phyloP scores from a whole-genome alignment of 2,329 filamentous ascomycete species.

The Thielaviopsis punctulata region DNA sequence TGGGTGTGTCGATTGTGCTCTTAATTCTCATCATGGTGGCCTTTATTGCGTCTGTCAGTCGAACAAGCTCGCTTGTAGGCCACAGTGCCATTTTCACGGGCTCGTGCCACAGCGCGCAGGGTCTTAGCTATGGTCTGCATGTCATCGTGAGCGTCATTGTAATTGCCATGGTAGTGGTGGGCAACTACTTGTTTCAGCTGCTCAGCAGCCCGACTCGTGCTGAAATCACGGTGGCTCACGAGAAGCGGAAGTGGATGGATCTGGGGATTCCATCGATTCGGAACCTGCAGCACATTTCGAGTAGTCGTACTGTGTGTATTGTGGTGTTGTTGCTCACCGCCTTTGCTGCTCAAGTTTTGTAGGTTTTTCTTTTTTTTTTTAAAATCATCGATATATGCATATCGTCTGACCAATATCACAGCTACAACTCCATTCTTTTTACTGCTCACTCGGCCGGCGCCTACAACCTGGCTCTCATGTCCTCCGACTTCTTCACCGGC shows the following conservation, averaged over 20 bases:
- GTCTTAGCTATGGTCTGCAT: conserved; percentile 26
- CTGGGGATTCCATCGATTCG: conserved; percentile 35
- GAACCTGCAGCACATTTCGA: conserved; percentile 28
- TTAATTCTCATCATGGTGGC: conserved; percentile 19
- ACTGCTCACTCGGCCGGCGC: conserved; percentile 22
- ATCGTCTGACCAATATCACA: conserved; percentile 13
- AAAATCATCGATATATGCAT: neutral
- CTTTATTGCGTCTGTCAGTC: conserved; percentile 23
- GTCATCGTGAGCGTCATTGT: conserved; percentile 27
- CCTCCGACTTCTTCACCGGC: conserved; percentile 21
- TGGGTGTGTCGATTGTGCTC: conserved; percentile 1
- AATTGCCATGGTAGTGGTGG: conserved; percentile 28
- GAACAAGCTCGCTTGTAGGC: conserved; percentile 20
- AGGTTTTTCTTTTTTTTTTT: conserved; percentile 13
- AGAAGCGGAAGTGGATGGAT: conserved; percentile 30
- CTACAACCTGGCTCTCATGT: conserved; percentile 21
- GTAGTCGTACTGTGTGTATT: conserved; percentile 23
- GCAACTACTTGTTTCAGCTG: conserved; percentile 37
- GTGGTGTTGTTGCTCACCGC: conserved; percentile 25
- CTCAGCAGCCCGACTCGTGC: conserved; percentile 34
- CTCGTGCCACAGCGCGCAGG: conserved; percentile 21
- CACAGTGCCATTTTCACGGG: conserved; percentile 24
- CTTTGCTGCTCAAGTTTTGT: conserved; percentile 33
- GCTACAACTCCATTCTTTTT: conserved; percentile 34
- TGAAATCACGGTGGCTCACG: conserved; percentile 31